Conservation (phyloP, 176 grass and related monocot species). For the Elaeis guineensis region DNA sequence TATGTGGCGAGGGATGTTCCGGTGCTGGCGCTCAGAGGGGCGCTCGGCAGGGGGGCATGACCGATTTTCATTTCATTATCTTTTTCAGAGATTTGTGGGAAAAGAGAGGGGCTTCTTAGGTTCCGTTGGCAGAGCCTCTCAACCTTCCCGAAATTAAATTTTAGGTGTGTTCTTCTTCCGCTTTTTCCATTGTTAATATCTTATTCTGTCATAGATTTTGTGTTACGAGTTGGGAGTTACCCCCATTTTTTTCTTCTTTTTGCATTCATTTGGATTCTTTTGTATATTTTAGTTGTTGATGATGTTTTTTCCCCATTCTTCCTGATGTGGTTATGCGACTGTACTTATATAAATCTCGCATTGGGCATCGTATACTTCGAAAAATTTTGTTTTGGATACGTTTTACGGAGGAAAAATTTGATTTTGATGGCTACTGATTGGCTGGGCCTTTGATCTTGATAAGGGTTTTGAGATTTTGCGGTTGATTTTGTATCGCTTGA, state of each 20-base stretch:
- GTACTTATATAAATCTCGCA: not conserved
- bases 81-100: too few relatives aligned
- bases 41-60: too few relatives aligned
- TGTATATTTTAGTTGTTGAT: too few relatives aligned
- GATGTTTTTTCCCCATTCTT: not conserved
- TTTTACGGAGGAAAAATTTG: not conserved
- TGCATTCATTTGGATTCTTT: not conserved
- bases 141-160: not conserved
- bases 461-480: not conserved
- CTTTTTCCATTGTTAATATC: not conserved
- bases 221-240: not conserved
- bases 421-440: conserved; percentile 1
- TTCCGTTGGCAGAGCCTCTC: too few relatives aligned
- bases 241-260: not conserved
- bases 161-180: not conserved
- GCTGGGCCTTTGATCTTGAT: not conserved
- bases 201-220: not conserved
- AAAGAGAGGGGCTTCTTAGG: too few relatives aligned
- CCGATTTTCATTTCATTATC: too few relatives aligned
- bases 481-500: not conserved
- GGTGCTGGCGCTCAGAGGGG: too few relatives aligned
- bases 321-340: not conserved
- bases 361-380: not conserved
- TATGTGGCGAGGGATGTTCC: too few relatives aligned
- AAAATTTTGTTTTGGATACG: not conserved